Percentiles rank a stretch among this genome's conserved stretches.
These are phyloP conservation scores for Priceomyces melissophilus DNA, from an alignment of 805 yeast genomes.

Conservation along the genomic window DNA sequence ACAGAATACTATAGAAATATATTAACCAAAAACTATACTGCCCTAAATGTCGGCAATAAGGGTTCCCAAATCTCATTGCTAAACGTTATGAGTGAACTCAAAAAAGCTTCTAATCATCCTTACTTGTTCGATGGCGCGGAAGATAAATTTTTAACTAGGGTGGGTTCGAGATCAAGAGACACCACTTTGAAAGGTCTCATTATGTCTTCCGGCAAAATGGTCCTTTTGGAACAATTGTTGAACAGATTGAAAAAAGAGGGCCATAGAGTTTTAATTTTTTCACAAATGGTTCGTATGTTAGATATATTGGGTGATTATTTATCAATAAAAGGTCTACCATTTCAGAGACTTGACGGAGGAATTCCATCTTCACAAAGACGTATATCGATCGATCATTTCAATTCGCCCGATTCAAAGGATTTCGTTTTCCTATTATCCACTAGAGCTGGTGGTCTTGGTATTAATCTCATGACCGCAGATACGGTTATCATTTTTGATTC, in stretches of 20 bases:
- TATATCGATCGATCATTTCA: conserved; percentile 93
- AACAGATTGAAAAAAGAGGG: conserved; percentile 88
- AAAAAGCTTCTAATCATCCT: conserved; percentile 97
- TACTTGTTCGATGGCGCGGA: conserved; percentile 93
- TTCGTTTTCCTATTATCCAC: conserved; percentile 88
- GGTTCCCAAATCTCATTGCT: conserved; percentile 76
- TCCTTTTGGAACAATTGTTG: conserved; percentile 81
- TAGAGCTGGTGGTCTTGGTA: conserved; percentile 98
- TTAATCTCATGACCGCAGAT: conserved; percentile 98
- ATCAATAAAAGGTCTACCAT: conserved; percentile 78
- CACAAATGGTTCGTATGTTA: conserved; percentile 96
- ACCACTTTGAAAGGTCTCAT: conserved; percentile 83
- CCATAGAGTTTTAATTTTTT: conserved; percentile 90
- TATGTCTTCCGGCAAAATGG: conserved; percentile 99
- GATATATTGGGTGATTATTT: conserved; percentile 94
- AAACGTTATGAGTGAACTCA: conserved; percentile 92
- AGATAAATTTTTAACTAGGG: conserved; percentile 67
- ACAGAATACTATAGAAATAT: conserved; percentile 94
- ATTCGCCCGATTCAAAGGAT: conserved; percentile 89
- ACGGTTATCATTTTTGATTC: conserved; percentile 97
- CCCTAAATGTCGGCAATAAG: conserved; percentile 79
- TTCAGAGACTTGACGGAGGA: conserved; percentile 95
- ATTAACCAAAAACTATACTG: conserved; percentile 86
- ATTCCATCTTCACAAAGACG: conserved; percentile 91
- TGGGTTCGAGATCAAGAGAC: conserved; percentile 66